phyloP scores from a whole-genome alignment of 805 yeast species.

The Saturnispora ahearnii region DNA sequence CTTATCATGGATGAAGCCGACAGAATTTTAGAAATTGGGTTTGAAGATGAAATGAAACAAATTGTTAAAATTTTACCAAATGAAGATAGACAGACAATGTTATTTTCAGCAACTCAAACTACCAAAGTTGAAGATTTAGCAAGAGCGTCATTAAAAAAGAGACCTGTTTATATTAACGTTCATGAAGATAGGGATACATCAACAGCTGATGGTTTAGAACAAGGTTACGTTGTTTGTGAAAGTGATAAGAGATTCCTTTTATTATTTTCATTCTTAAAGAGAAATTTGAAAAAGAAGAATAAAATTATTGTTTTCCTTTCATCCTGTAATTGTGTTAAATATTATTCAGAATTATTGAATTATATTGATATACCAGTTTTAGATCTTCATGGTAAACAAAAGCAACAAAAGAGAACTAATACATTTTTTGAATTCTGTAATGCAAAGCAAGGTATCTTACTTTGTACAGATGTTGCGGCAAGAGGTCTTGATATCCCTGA shows the following conservation, averaged over 20 bases:
- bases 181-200: constrained; percentile 75
- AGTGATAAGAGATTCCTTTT: constrained; percentile 88
- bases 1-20: constrained; percentile 97
- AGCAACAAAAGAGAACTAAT: constrained; percentile 96
- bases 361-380: constrained; percentile 95
- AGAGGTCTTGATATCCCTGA: constrained; percentile 98
- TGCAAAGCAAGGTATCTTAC: constrained; percentile 85
- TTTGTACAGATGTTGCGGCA: constrained; percentile 98
- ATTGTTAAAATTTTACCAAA: constrained; percentile 88
- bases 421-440: constrained; percentile 97
- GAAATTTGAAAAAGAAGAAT: constrained; percentile 88
- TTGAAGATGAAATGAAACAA: constrained; percentile 98
- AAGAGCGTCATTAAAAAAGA: constrained; percentile 87
- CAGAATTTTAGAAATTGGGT: constrained; percentile 93
- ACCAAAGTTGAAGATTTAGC: constrained; percentile 98
- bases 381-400: constrained; percentile 95
- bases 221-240: constrained; percentile 97
- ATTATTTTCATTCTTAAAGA: constrained; percentile 84
- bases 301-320: constrained; percentile 90
- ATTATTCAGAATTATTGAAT: constrained; percentile 88
- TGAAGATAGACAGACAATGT: constrained; percentile 91
- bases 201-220: constrained; percentile 95
- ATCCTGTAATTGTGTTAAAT: constrained; percentile 94
- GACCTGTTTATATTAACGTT: constrained; percentile 90
- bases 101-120: constrained; percentile 98